Evolutionary conservation across 2,329 filamentous ascomycete genomes (phyloP), one percentile per base, ranked within the genome.

Genomic region (Metarhizium humberi): DNA sequence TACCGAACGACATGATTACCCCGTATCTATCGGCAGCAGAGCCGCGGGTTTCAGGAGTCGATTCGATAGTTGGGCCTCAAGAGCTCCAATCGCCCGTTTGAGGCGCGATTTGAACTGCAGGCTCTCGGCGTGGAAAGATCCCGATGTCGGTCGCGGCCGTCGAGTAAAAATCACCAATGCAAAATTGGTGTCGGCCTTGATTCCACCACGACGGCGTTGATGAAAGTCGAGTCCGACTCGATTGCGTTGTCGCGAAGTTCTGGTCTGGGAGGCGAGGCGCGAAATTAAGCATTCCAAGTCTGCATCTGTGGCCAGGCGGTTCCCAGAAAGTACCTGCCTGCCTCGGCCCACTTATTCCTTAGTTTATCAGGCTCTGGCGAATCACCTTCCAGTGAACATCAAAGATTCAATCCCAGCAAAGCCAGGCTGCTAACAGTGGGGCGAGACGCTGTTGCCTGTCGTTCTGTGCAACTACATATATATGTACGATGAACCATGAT

Each of bases 1-100:
- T 73, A 63, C 76, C 75, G 63, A 81, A 80, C 64, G 80, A 80
- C 80, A 84, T 84, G 65, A 60, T 74, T 66, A 11, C 45, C 7
- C 54, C 58, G 49, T 54, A 50, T 11, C 38, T 61, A 53, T 57
- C 48, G 51, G 57, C 52, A 51, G 16, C 18, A n/a, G 30, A 25
- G 18, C 4, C 3, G 40, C 36, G 5, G 11, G 10, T 32, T 51
- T 42, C 30, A 47, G 10, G 29, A 20, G 20, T n/a, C 18, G 45
- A 29, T 48, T 29, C 45, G 45, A 48, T 48, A 30, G 20, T 48
- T 29, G 25, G 36, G 51, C 50, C 34, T 47, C 38, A 34, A 14
- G 34, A 53, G 25, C 40, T 53, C 42, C 46, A 13, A n/a, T 36
- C 52, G 43, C 14, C 14, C 16, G 20, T 30, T 25, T 6, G 45